phyloP scores from a whole-genome alignment of 2,329 filamentous ascomycete species.

The Thelonectria discophora region DNA sequence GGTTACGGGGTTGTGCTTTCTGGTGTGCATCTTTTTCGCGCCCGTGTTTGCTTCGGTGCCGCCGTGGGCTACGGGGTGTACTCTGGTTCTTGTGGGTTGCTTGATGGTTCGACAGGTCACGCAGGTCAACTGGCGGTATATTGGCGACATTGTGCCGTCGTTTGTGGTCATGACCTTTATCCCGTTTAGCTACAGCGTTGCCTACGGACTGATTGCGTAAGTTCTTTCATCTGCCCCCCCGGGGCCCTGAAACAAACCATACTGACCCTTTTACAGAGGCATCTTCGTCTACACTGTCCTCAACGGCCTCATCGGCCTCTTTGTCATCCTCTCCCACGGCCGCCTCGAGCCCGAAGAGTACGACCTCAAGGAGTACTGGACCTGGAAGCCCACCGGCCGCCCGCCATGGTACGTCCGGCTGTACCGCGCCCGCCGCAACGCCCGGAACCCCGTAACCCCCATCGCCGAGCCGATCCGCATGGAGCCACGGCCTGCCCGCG shows the following conservation, averaged over 20 bases:
- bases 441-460: not conserved
- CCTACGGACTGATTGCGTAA: constrained; percentile 78
- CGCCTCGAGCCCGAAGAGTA: constrained; percentile 60
- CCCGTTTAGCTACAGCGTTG: constrained; percentile 81
- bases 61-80: constrained; percentile 80
- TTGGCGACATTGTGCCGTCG: constrained; percentile 78
- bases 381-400: constrained; percentile 59
- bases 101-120: constrained; percentile 81
- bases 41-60: constrained; percentile 81
- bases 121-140: constrained; percentile 79
- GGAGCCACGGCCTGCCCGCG: not conserved
- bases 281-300: constrained; percentile 64
- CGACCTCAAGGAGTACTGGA: constrained; percentile 65
- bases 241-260: too few species aligned
- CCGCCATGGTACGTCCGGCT: constrained; percentile 59
- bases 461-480: not conserved
- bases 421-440: constrained; percentile 35
- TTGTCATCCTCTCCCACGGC: constrained; percentile 55
- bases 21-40: constrained; percentile 77
- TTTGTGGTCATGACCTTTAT: constrained; percentile 80
- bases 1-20: constrained; percentile 73
- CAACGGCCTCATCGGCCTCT: constrained; percentile 57
- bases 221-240: constrained; percentile 44
- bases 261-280: too few species aligned
- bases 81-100: constrained; percentile 76